A percentile compares a stretch with the other conserved stretches of the same genome.
These are phyloP conservation scores for Macrolepiota fuliginosa DNA, from an alignment of 768 basidiomycete genomes.

Conservation along the genomic window DNA sequence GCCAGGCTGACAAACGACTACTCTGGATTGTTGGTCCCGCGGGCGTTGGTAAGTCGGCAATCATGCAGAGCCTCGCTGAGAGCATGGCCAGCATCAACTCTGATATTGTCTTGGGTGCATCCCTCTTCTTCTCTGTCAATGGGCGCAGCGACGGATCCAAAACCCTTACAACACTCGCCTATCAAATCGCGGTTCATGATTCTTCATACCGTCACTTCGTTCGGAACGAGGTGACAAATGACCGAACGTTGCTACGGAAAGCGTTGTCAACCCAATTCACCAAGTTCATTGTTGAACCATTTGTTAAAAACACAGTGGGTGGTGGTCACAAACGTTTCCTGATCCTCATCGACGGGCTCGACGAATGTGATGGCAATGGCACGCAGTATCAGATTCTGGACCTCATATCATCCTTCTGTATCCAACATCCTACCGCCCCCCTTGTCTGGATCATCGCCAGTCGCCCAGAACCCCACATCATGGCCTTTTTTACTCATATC, in stretches of 20 bases:
- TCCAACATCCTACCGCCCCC: slow-evolving; percentile 4
- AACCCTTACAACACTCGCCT: slow-evolving; percentile 15
- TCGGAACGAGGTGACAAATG: neutral
- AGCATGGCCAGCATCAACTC: too few species aligned
- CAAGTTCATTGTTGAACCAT: slow-evolving; percentile 14
- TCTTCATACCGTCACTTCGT: too few species aligned
- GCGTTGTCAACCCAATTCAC: slow-evolving; percentile 12
- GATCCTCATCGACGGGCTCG: slow-evolving; percentile 24
- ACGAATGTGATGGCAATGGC: slow-evolving; percentile 19
- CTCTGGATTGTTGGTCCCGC: neutral
- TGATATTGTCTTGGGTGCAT: neutral
- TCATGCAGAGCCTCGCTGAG: neutral
- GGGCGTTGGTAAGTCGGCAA: neutral
- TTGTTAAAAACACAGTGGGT: neutral
- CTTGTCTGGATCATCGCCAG: slow-evolving; percentile 24
- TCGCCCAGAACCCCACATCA: slow-evolving; percentile 23
- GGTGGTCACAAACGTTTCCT: neutral
- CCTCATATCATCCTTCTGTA: slow-evolving; percentile 1
- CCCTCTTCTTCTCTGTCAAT: neutral
- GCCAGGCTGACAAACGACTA: neutral
- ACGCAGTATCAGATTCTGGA: slow-evolving; percentile 16
- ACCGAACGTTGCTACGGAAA: slow-evolving; percentile 11
- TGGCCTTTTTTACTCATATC: slow-evolving; percentile 6
- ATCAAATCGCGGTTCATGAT: slow-evolving; percentile 17
- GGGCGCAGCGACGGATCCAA: neutral